Percentiles rank a stretch among this genome's conserved stretches.
Evolutionary conservation across 352 stramenopile genomes (phyloP).

Genomic region (Globisporangium irregulare): DNA sequence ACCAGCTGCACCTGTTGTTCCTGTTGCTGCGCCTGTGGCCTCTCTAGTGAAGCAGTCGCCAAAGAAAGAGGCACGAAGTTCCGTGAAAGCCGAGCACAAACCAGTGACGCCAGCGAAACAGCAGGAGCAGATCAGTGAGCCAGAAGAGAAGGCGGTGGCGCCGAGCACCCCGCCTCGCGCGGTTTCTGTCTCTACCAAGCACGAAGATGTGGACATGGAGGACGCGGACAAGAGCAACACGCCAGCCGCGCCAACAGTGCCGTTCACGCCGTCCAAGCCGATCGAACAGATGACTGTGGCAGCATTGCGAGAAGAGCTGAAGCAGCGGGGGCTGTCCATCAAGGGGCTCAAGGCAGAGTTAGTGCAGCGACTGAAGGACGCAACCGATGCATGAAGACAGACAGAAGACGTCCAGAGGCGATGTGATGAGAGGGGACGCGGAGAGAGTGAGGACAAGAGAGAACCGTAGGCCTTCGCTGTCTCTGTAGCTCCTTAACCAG

Average conservation of each 20-base stretch:
- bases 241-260: constrained; percentile 19
- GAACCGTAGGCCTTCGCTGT: not conserved
- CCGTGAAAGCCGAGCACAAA: constrained; percentile 12
- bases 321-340: constrained; percentile 68
- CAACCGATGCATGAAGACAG: constrained; percentile 18
- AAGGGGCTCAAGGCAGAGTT: constrained; percentile 85
- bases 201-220: constrained; percentile 57
- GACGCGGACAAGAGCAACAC: constrained; percentile 14
- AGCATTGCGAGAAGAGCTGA: constrained; percentile 68
- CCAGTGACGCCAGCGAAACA: constrained; percentile 1
- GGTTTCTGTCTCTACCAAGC: not conserved
- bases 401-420: not conserved
- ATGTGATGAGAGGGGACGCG: no score
- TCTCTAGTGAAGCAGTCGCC: constrained; percentile 7
- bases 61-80: constrained; percentile 20
- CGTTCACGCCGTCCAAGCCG: constrained; percentile 65
- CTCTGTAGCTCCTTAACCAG: not conserved
- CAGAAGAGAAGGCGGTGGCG: constrained; percentile 1
- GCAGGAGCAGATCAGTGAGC: constrained; percentile 20
- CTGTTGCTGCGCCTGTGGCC: constrained; percentile 1
- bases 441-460: not conserved
- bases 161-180: constrained; percentile 14
- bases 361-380: constrained; percentile 77
- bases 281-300: constrained; percentile 78
- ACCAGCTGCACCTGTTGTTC: constrained; percentile 4